Percentiles rank a stretch among this genome's conserved stretches.
Evolutionary conservation across 495 filamentous ascomycete species (phyloP).

Genomic region (Lepraria neglecta): DNA sequence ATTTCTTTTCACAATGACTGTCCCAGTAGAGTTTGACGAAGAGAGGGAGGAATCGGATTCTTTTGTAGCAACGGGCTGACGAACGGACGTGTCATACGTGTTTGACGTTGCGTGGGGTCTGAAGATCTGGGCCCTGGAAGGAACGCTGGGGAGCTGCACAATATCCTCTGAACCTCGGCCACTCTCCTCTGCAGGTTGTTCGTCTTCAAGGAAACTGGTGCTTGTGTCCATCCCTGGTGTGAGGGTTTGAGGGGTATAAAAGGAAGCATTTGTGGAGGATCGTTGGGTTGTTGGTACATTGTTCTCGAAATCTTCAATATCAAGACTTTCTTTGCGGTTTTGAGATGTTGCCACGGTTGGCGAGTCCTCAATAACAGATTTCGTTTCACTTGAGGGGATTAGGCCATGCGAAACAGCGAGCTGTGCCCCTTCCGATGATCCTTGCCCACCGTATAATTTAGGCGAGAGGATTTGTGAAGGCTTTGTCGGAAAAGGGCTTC

Average conservation of each 20-base stretch:
- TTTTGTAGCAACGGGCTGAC: constrained; percentile 21
- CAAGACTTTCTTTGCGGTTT: background rate
- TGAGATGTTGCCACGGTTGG: background rate
- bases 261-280: constrained; percentile 5
- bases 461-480: constrained; percentile 48
- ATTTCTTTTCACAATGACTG: constrained; percentile 36
- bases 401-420: background rate
- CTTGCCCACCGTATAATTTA: constrained; percentile 19
- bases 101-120: constrained; percentile 11
- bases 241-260: background rate
- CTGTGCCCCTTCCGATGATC: constrained; percentile 17
- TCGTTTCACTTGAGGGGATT: constrained; percentile 6
- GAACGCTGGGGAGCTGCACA: constrained; percentile 25
- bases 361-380: background rate
- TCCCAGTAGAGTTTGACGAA: constrained; percentile 46
- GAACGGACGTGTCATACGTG: constrained; percentile 2
- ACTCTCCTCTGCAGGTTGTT: background rate
- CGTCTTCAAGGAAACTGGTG: constrained; percentile 14
- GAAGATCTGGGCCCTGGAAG: background rate
- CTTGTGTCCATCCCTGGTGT: constrained; percentile 8
- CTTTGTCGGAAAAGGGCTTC: constrained; percentile 46
- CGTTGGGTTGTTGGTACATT: background rate
- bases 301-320: background rate
- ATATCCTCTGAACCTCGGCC: constrained; percentile 21
- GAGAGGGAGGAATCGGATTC: constrained; percentile 41